phyloP scores from a whole-genome alignment of 177 flowering plant species.

The Telopea speciosissima region DNA sequence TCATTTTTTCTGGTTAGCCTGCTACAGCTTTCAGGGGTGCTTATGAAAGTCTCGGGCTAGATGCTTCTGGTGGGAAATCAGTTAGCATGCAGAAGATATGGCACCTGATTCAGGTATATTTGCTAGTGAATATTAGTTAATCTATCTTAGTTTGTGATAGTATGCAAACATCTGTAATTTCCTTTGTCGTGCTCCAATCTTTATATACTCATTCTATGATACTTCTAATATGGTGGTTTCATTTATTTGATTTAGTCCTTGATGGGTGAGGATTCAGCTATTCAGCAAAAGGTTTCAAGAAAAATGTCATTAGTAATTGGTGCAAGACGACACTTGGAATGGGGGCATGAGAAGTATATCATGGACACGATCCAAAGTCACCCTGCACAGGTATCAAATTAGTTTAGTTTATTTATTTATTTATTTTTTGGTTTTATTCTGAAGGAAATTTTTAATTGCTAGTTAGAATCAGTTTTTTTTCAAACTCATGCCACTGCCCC shows the following conservation, averaged over 20 bases:
- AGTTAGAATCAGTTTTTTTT: too few relatives aligned
- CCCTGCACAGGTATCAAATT: constrained; percentile 69
- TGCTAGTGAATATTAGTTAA: background rate
- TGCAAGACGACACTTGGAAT: constrained; percentile 86
- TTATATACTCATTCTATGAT: background rate
- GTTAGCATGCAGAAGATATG: constrained; percentile 93
- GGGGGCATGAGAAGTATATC: constrained; percentile 95
- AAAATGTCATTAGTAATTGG: constrained; percentile 80
- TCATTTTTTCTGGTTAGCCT: constrained; percentile 42
- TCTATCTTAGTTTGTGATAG: background rate
- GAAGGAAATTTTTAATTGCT: background rate
- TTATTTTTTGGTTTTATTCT: background rate
- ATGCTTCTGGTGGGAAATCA: constrained; percentile 68
- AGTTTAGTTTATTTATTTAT: too few relatives aligned
- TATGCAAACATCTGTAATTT: background rate
- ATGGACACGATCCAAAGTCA: constrained; percentile 91
- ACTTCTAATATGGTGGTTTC: background rate
- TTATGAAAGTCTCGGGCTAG: constrained; percentile 63
- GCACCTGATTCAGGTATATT: constrained; percentile 78
- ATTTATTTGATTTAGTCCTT: constrained; percentile 39
- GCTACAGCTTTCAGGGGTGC: constrained; percentile 80
- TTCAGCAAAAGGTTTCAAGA: constrained; percentile 48
- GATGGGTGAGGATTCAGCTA: constrained; percentile 49
- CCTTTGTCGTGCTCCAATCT: background rate
- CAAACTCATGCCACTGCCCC: background rate